Evolutionary conservation across 495 filamentous ascomycete genomes (phyloP), one percentile per base, ranked within the genome.

Genomic region (Melanomma pulvis-pyrius): DNA sequence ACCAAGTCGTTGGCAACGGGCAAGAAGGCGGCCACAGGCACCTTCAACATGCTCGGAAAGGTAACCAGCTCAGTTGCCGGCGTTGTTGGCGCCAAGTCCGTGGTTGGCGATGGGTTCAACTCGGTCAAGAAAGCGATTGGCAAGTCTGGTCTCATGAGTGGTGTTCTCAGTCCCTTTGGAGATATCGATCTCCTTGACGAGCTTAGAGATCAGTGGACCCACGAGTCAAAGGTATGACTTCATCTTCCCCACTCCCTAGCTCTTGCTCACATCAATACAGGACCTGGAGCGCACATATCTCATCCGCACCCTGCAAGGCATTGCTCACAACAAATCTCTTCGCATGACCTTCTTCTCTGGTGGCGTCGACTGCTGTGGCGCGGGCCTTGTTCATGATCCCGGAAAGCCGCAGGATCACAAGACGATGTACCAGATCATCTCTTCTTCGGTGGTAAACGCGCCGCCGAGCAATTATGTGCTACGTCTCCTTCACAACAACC

Each of bases 391-490:
- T 13, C 93, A 98, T 79, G 96, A 98, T 79, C 96, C 96, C 0
- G 80, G 87, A 22, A 90, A 93, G 75, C 93, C 93, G 0, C 83
- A 82, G 21, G 92, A 97, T 78, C 93, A 98, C 82, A 98, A 98
- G 78, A 97, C 94, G 13, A 98, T 98, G 94, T 98, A 96, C 80
- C 94, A 98, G 73, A 85, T 98, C 71, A 96, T 98, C 74, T 84
- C 92, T 15, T 92, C 91, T 3, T 87, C 91, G 30, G 90, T 98
- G 70, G 93, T 98, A 61, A 96, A 96, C 62, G 89, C 88, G 0
- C 93, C 96, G 0, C 89, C 90, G 0, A 83, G 89, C 21, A 84
- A 84, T 47, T 96, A 97, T 77, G 86, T 98, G 41, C 81, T 97
- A 63, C 93, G 94, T 71, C 84, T 98, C 74, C 88, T 98, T 15